These are phyloP conservation scores for Phytophthora vignae DNA, from an alignment of 352 stramenopile species.

Conservation along the genomic window DNA sequence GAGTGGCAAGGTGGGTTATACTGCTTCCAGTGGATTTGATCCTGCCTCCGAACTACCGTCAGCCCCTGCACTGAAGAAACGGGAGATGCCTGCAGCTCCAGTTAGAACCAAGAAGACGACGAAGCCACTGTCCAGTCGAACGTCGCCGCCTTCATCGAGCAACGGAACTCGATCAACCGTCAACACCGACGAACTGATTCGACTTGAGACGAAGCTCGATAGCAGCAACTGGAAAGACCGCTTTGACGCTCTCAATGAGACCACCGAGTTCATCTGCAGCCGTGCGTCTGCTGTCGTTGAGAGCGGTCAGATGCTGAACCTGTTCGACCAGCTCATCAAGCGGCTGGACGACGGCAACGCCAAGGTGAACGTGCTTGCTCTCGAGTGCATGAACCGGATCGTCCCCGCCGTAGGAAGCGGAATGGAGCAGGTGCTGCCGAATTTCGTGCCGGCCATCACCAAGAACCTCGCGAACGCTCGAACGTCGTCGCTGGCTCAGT, in stretches of 20 bases:
- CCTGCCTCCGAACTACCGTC: not conserved
- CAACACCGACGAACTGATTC: conserved; percentile 48
- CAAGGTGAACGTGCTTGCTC: conserved; percentile 69
- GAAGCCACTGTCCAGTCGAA: conserved; percentile 23
- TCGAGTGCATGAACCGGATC: conserved; percentile 66
- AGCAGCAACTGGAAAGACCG: conserved; percentile 87
- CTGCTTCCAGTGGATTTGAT: conserved; percentile 2
- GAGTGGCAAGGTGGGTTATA: conserved; percentile 33
- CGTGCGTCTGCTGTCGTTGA: conserved; percentile 26
- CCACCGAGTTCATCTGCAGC: conserved; percentile 43
- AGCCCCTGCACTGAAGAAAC: conserved; percentile 15
- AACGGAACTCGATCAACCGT: conserved; percentile 36
- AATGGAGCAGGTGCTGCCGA: conserved; percentile 67
- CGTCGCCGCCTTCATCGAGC: conserved; percentile 23
- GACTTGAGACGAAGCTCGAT: conserved; percentile 59
- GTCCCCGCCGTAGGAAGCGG: conserved; percentile 56
- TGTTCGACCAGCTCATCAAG: conserved; percentile 81
- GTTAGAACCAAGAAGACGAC: conserved; percentile 11
- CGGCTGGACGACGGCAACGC: conserved; percentile 80
- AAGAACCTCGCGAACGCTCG: conserved; percentile 71
- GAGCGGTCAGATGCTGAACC: conserved; percentile 53
- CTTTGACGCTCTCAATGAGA: conserved; percentile 63
- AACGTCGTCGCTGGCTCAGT: conserved; percentile 50
- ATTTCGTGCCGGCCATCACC: conserved; percentile 58
- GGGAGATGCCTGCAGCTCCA: not conserved